Percentiles rank a stretch among this genome's conserved stretches.
Conservation (phyloP, 2,329 filamentous ascomycete species). For the Apiospora phragmitis region DNA sequence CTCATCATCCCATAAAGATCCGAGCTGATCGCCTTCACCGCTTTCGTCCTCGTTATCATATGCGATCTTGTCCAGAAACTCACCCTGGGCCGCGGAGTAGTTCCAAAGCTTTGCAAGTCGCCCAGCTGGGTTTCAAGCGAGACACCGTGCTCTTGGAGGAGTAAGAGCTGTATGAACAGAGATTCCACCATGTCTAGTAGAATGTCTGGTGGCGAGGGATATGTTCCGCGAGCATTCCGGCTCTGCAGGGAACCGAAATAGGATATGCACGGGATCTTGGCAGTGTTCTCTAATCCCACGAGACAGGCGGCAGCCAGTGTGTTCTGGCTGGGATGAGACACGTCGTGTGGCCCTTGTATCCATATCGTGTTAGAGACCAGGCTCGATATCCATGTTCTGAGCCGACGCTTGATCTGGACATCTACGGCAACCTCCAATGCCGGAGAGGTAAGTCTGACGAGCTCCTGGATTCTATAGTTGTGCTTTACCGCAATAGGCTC, state of each 20-base stretch:
- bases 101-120: neutral
- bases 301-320: neutral
- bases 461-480: neutral
- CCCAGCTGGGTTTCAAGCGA: rapidly evolving
- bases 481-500: neutral
- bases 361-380: neutral
- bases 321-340: neutral
- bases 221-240: neutral
- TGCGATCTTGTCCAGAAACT: neutral
- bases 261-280: neutral
- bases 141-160: neutral
- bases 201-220: neutral
- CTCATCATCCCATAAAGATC: neutral
- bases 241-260: neutral
- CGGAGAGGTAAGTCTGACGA: neutral
- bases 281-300: neutral
- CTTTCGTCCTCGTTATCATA: neutral
- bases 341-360: neutral
- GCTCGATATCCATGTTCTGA: neutral
- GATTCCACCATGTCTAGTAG: neutral
- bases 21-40: neutral
- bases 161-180: neutral
- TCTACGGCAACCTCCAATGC: neutral
- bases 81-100: neutral
- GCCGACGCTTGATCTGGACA: neutral